Conservation (phyloP, 768 basidiomycete genomes). For the Solioccasus polychromus region DNA sequence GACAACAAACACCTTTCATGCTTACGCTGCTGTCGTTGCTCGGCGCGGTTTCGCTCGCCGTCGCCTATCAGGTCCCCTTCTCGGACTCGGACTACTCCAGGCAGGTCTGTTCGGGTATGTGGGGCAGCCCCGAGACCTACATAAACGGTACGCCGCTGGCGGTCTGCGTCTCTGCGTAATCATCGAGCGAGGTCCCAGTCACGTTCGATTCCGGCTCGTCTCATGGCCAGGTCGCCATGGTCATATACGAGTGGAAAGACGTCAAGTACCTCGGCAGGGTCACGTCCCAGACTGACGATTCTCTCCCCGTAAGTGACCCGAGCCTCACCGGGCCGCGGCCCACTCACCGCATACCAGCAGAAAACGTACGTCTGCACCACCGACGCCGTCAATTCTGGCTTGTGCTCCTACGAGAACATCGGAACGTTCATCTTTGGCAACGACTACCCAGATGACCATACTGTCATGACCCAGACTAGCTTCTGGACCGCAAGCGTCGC, state of each 20-base stretch:
- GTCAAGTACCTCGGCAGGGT: slow-evolving; percentile 76
- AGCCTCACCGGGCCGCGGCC: slow-evolving; percentile 10
- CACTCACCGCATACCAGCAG: slow-evolving; percentile 46
- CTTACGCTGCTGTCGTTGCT: slow-evolving; percentile 22
- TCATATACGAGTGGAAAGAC: slow-evolving; percentile 96
- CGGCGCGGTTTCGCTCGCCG: slow-evolving; percentile 33
- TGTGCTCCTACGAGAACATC: slow-evolving; percentile 66
- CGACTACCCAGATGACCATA: slow-evolving; percentile 52
- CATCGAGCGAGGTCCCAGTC: slow-evolving; percentile 40
- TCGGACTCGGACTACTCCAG: slow-evolving; percentile 77
- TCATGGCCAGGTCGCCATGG: slow-evolving; percentile 87
- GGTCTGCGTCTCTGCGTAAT: slow-evolving; percentile 17
- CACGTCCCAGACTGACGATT: slow-evolving; percentile 50
- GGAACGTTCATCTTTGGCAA: slow-evolving; percentile 85
- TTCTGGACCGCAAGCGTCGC: slow-evolving; percentile 85
- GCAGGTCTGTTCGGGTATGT: slow-evolving; percentile 97
- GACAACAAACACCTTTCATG: slow-evolving; percentile 28
- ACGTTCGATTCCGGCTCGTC: slow-evolving; percentile 70
- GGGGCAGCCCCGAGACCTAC: slow-evolving; percentile 71
- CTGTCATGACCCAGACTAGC: slow-evolving; percentile 64
- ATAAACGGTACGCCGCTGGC: slow-evolving; percentile 68
- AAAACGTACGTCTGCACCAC: slow-evolving; percentile 94
- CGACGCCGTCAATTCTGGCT: slow-evolving; percentile 64
- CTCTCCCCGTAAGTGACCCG: slow-evolving; percentile 58
- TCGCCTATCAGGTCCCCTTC: slow-evolving; percentile 64